phyloP scores from a whole-genome alignment of 345 rosid genomes.

The Lepidium sativum region DNA sequence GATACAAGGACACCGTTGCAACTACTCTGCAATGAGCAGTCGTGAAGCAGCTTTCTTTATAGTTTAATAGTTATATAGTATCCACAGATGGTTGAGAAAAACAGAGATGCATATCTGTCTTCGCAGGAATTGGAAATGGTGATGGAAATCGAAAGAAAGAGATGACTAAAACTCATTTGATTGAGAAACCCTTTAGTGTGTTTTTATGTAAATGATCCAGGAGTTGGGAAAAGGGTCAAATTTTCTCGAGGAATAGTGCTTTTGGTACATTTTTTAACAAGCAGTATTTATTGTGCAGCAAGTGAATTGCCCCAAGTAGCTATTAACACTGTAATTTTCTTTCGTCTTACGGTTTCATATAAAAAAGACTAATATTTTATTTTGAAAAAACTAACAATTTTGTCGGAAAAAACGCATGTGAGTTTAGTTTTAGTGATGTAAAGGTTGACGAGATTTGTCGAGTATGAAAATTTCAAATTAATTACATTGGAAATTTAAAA shows the following conservation, averaged over 20 bases:
- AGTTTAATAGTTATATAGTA: constrained; percentile 1
- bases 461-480: neutral
- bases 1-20: constrained; percentile 46
- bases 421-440: too few relatives aligned
- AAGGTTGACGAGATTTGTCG: neutral
- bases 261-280: neutral
- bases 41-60: constrained; percentile 22
- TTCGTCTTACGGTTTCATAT: neutral
- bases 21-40: constrained; percentile 48
- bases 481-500: neutral
- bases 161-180: neutral
- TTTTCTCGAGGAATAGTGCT: neutral
- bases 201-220: constrained; percentile 13
- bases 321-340: too few relatives aligned
- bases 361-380: neutral
- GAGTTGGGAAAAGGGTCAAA: neutral
- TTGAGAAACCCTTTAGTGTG: neutral
- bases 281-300: neutral
- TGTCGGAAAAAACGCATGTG: neutral
- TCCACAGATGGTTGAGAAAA: neutral
- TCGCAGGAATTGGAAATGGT: neutral
- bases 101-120: constrained; percentile 1
- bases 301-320: neutral
- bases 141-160: neutral
- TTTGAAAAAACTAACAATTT: neutral